phyloP scores from a whole-genome alignment of 192 early-diverging fungal species.

The Coemansia javaensis region DNA sequence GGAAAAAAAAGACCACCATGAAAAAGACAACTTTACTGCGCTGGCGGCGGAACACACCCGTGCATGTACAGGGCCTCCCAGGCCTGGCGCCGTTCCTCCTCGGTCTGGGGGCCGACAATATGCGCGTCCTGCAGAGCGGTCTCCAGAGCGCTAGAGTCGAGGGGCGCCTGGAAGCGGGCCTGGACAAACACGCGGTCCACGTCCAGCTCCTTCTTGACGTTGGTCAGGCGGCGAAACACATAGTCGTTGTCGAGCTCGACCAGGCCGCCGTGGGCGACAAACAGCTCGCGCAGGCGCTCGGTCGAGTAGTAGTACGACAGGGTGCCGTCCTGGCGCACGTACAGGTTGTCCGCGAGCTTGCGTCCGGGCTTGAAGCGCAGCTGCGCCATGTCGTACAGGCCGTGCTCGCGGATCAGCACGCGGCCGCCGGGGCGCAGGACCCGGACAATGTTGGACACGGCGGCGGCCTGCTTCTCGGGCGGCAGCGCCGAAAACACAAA shows the following conservation, averaged over 20 bases:
- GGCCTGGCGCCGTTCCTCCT: too few relatives aligned
- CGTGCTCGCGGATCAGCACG: slow-evolving; percentile 91
- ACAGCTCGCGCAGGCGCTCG: slow-evolving; percentile 56
- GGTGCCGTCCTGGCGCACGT: slow-evolving; percentile 95
- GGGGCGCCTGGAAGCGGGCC: slow-evolving; percentile 66
- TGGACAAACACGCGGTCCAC: slow-evolving; percentile 72
- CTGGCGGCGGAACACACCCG: too few relatives aligned
- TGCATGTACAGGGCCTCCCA: too few relatives aligned
- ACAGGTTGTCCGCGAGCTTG: slow-evolving; percentile 89
- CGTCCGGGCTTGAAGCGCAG: slow-evolving; percentile 91
- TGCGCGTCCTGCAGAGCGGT: slow-evolving; percentile 7
- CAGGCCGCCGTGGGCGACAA: slow-evolving; percentile 59
- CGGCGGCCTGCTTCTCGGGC: slow-evolving; percentile 77
- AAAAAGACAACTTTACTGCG: background rate
- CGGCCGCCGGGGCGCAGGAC: slow-evolving; percentile 86
- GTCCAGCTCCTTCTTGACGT: slow-evolving; percentile 59
- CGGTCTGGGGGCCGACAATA: background rate
- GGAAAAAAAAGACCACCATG: too few relatives aligned
- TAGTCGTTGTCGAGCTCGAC: slow-evolving; percentile 57
- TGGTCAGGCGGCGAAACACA: slow-evolving; percentile 65
- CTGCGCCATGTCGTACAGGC: slow-evolving; percentile 96
- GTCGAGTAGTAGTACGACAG: slow-evolving; percentile 88
- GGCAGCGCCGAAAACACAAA: slow-evolving; percentile 94
- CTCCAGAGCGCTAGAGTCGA: slow-evolving; percentile 18
- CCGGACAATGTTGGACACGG: slow-evolving; percentile 74